These are phyloP conservation scores for Neoboletus subvelutipes DNA, from an alignment of 768 basidiomycete genomes.

Conservation along the genomic window DNA sequence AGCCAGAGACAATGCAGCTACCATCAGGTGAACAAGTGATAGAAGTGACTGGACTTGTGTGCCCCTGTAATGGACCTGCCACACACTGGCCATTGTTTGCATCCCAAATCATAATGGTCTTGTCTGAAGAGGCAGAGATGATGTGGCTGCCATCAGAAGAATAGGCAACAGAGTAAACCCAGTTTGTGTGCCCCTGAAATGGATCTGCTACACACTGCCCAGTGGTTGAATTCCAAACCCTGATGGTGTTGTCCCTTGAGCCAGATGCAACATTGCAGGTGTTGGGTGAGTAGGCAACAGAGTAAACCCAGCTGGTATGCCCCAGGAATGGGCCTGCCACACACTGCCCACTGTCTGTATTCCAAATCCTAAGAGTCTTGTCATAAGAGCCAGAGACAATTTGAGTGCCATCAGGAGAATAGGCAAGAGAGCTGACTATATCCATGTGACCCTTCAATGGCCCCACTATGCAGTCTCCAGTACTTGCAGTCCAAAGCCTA, in stretches of 20 bases:
- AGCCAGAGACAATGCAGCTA: slow-evolving; percentile 12
- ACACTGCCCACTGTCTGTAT: slow-evolving; percentile 11
- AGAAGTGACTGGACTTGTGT: slow-evolving; percentile 10
- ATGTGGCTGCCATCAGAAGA: slow-evolving; percentile 26
- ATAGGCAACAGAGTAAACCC: slow-evolving; percentile 19
- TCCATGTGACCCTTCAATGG: slow-evolving; percentile 4
- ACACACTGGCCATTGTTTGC: slow-evolving; percentile 10
- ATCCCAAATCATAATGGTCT: slow-evolving; percentile 23
- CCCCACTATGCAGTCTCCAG: slow-evolving; percentile 3
- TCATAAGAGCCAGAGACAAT: slow-evolving; percentile 15
- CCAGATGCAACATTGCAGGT: slow-evolving; percentile 18
- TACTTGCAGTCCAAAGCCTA: slow-evolving; percentile 17
- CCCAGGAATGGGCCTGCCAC: slow-evolving; percentile 17
- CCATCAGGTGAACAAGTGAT: slow-evolving; percentile 20
- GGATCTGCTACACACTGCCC: slow-evolving; percentile 8
- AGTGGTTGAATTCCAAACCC: slow-evolving; percentile 20
- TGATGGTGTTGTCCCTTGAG: slow-evolving; percentile 13
- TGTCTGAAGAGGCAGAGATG: slow-evolving; percentile 25
- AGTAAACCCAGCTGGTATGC: neutral
- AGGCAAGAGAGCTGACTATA: slow-evolving; percentile 8
- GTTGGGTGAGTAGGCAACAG: slow-evolving; percentile 28
- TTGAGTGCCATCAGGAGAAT: slow-evolving; percentile 12
- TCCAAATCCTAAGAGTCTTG: slow-evolving; percentile 14
- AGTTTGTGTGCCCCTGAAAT: slow-evolving; percentile 5
- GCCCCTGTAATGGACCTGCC: slow-evolving; percentile 16